phyloP scores from a whole-genome alignment of 768 basidiomycete genomes.

The Pleurotus pulmonarius region DNA sequence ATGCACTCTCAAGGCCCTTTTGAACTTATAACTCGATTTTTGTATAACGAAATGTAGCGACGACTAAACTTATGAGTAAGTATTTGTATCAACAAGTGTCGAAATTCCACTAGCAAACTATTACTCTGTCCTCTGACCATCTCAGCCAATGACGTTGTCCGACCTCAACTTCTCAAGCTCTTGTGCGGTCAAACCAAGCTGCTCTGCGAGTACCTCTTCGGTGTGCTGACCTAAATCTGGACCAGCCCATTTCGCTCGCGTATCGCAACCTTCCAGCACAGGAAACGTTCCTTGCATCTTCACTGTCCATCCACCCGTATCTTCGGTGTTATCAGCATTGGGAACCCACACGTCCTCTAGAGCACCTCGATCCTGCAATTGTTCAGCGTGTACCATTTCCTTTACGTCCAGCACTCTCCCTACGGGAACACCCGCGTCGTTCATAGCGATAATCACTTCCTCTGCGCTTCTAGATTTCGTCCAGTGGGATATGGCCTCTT shows the following conservation, averaged over 20 bases:
- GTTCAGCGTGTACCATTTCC: constrained; percentile 59
- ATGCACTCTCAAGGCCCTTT: no score
- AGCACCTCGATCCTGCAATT: constrained; percentile 49
- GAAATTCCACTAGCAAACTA: no score
- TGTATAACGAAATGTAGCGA: no score
- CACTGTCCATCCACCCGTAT: constrained; percentile 46
- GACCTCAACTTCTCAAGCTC: constrained; percentile 35
- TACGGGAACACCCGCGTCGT: constrained; percentile 54
- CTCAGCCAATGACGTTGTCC: constrained; percentile 40
- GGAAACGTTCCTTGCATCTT: constrained; percentile 70
- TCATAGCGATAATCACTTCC: constrained; percentile 49
- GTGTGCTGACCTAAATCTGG: constrained; percentile 65
- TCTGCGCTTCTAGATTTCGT: constrained; percentile 45
- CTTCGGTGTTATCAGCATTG: constrained; percentile 10
- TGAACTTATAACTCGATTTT: no score
- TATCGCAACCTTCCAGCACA: constrained; percentile 53
- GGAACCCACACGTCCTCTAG: constrained; percentile 57
- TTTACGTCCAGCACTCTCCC: constrained; percentile 61
- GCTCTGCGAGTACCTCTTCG: constrained; percentile 39
- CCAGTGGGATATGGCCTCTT: constrained; percentile 60
- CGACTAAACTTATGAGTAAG: no score
- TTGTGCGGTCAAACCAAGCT: constrained; percentile 35
- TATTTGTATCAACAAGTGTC: no score
- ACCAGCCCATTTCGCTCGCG: constrained; percentile 63
- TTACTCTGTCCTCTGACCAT: no score